phyloP scores from a whole-genome alignment of 2,329 filamentous ascomycete species.

The Sordariomycetes sp. region DNA sequence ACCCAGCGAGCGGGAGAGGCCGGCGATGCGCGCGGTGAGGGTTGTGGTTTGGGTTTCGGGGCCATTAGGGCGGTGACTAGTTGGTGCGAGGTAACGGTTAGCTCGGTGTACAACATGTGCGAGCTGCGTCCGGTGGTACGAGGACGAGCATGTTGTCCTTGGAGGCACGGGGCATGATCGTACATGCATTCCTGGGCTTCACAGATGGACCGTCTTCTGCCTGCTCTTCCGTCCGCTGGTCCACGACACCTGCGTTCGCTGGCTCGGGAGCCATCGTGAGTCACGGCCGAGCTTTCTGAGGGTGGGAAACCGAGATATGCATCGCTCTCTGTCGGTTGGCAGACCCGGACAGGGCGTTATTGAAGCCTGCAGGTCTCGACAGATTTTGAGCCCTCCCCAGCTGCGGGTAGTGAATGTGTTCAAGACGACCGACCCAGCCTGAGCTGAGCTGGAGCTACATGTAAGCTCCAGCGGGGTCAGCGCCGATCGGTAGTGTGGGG shows the following conservation, averaged over 20 bases:
- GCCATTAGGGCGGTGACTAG: constrained; percentile 26
- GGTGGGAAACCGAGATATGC: background rate
- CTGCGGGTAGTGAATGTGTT: background rate
- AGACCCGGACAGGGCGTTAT: background rate
- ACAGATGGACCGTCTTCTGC: background rate
- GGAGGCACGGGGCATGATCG: background rate
- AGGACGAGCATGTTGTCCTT: background rate
- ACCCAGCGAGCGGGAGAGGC: constrained; percentile 4
- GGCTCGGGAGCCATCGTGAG: background rate
- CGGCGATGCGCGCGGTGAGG: constrained; percentile 23
- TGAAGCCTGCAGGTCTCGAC: background rate
- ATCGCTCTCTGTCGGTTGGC: background rate
- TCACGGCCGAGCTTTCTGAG: background rate
- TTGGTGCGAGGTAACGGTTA: background rate
- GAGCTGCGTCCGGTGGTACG: background rate
- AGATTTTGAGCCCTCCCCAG: no score
- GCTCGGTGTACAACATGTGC: background rate
- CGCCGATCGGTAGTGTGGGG: background rate
- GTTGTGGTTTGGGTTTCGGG: constrained; percentile 20
- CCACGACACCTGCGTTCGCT: background rate
- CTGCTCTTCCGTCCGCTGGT: background rate
- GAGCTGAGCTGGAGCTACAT: background rate
- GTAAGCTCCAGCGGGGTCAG: background rate
- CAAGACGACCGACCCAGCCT: no score
- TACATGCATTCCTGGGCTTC: constrained; percentile 3